phyloP scores from a whole-genome alignment of 1,284 basidiomycete genomes.

The Phellopilus nigrolimitatus region DNA sequence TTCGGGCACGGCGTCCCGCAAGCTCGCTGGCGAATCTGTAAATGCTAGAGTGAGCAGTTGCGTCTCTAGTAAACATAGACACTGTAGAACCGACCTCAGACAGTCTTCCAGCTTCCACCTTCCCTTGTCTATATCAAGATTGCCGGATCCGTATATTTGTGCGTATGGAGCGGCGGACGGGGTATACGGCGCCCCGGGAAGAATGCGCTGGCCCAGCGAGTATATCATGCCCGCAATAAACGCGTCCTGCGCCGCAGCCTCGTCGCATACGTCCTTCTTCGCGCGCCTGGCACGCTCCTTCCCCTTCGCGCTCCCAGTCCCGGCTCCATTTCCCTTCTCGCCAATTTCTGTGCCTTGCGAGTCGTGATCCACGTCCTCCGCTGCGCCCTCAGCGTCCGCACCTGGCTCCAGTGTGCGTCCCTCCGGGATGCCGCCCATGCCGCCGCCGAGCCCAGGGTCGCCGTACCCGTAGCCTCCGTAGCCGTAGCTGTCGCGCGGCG shows the following conservation, averaged over 20 bases:
- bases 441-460: slow-evolving; percentile 6
- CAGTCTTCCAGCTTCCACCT: slow-evolving; percentile 74
- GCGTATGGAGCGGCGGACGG: slow-evolving; percentile 46
- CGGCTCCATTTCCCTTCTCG: slow-evolving; percentile 20
- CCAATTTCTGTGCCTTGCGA: slow-evolving; percentile 53
- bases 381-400: too few species aligned
- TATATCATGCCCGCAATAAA: slow-evolving; percentile 81
- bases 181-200: slow-evolving; percentile 67
- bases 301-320: slow-evolving; percentile 1
- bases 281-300: slow-evolving; percentile 21
- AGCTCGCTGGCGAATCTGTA: slow-evolving; percentile 71
- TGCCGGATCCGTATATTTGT: slow-evolving; percentile 22
- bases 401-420: slow-evolving; percentile 24
- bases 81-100: slow-evolving; percentile 43
- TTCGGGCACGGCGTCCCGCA: slow-evolving; percentile 61
- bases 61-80: background rate
- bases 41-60: background rate
- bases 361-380: slow-evolving; percentile 30
- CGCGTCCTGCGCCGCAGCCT: slow-evolving; percentile 71
- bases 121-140: slow-evolving; percentile 40
- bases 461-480: slow-evolving; percentile 3
- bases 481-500: slow-evolving; percentile 8
- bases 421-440: slow-evolving; percentile 20
- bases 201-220: slow-evolving; percentile 57
- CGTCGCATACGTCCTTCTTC: slow-evolving; percentile 47